Conservation (phyloP, 805 yeast genomes). For the Candida krabiensis region DNA sequence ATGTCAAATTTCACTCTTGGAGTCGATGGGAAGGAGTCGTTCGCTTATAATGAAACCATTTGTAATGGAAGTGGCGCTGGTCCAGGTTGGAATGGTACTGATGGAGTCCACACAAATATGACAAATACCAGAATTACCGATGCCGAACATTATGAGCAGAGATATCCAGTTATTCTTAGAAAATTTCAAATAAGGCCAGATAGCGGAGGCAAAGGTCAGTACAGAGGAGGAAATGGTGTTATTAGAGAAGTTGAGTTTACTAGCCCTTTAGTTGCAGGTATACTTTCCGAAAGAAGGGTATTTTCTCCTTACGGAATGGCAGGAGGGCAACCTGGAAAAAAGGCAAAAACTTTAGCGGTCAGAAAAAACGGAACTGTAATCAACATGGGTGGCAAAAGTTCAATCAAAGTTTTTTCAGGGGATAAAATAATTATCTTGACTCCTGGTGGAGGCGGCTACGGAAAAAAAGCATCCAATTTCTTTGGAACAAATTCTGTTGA, state of each 20-base stretch:
- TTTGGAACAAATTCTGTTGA: background rate
- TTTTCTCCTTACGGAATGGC: slow-evolving; percentile 53
- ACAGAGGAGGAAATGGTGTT: slow-evolving; percentile 52
- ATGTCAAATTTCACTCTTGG: slow-evolving; percentile 89
- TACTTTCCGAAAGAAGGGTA: slow-evolving; percentile 52
- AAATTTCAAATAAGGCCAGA: slow-evolving; percentile 40
- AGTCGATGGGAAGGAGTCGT: slow-evolving; percentile 51
- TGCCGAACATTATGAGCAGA: slow-evolving; percentile 50
- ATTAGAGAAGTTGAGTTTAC: slow-evolving; percentile 47
- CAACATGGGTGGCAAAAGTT: slow-evolving; percentile 70
- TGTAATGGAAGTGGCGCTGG: slow-evolving; percentile 59
- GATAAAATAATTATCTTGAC: slow-evolving; percentile 67
- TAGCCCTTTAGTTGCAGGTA: slow-evolving; percentile 41
- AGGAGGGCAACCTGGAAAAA: slow-evolving; percentile 51
- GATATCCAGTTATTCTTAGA: slow-evolving; percentile 49
- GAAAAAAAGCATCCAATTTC: slow-evolving; percentile 26
- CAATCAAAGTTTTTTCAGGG: slow-evolving; percentile 55
- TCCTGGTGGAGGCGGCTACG: slow-evolving; percentile 89
- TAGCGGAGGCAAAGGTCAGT: slow-evolving; percentile 2
- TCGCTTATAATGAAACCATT: slow-evolving; percentile 56
- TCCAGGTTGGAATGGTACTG: slow-evolving; percentile 43
- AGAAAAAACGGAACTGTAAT: slow-evolving; percentile 30
- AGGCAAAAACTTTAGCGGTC: slow-evolving; percentile 38
- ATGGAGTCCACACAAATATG: slow-evolving; percentile 48
- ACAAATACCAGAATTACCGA: slow-evolving; percentile 44